Base-by-base conservation (phyloP, 1,139 yeast genomes). In the Candida sp. region DNA sequence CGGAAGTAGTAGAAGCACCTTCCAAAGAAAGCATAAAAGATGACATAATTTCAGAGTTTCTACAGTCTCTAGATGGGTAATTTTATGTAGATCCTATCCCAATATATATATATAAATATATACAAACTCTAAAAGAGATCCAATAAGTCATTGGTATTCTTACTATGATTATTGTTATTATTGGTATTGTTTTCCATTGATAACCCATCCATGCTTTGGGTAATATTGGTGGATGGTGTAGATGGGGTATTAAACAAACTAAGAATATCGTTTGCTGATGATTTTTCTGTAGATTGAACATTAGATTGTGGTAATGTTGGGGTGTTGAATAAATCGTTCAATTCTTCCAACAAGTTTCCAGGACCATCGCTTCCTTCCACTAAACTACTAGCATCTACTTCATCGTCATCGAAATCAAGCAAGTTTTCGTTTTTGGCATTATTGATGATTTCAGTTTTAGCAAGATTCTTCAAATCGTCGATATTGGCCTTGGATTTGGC, bases 381-480 rank as follows among this genome's bases (percentile, higher is more conserved):
- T 22, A 22, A 8, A 11, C 48, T 52, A 5, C 45, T 51, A 1
- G 60, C 68, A n/a, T 70, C 79, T 34, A 68, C 81, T 5, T 30
- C 33, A 49, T 81, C 86, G 55, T 87, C 97, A 49, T 68, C 77
- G 52, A 93, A 82, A 60, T 93, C 97, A 41, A 93, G 78, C 53
- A 93, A 73, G 55, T 88, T 89, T 56, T 91, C 98, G 39, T 86
- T 84, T 55, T 85, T 83, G 6, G 76, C 73, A 48, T 78, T 81
- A 45, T 73, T 76, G 43, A 84, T 81, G 45, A 86, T 82, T 56
- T 88, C 97, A 49, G 81, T 83, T 53, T 82, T 84, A 11, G 97
- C 97, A 54, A 84, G 68, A 50, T 80, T 81, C 51, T 82, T 82
- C 62, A 88, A 80, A 56, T 90, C 97, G 50, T 87, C 91, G 44